Percentiles rank a stretch among this genome's conserved stretches.
These are phyloP conservation scores for Aspergillus coremiiformis DNA, from an alignment of 495 filamentous ascomycete species.

Conservation along the genomic window DNA sequence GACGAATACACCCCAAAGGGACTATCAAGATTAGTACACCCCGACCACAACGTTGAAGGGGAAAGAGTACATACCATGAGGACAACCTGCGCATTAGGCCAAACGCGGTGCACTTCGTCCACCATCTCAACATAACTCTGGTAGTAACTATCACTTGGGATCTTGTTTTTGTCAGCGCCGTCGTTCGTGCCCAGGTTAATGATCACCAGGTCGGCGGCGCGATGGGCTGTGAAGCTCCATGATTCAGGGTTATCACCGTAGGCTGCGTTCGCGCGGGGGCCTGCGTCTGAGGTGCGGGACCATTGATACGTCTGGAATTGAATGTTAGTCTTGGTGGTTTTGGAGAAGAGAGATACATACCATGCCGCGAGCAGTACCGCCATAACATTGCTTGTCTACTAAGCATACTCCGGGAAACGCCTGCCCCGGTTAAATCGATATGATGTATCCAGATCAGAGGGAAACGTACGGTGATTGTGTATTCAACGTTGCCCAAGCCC, in stretches of 20 bases:
- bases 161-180: constrained; percentile 51
- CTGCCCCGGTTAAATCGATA: constrained; percentile 8
- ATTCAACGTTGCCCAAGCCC: constrained; percentile 58
- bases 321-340: neutral
- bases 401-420: constrained; percentile 58
- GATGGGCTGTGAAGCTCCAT: constrained; percentile 53
- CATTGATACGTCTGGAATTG: constrained; percentile 49
- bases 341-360: constrained; percentile 8
- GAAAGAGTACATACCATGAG: constrained; percentile 43
- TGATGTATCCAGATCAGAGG: neutral
- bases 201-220: constrained; percentile 57
- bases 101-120: constrained; percentile 51
- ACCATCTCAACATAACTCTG: constrained; percentile 53
- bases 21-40: constrained; percentile 24
- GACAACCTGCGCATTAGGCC: constrained; percentile 55
- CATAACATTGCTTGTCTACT: constrained; percentile 52
- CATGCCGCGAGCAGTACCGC: constrained; percentile 27
- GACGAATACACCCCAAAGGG: constrained; percentile 56
- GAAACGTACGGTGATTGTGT: constrained; percentile 43
- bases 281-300: constrained; percentile 57
- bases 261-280: constrained; percentile 40
- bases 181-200: constrained; percentile 67
- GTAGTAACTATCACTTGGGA: constrained; percentile 46
- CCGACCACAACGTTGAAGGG: neutral
- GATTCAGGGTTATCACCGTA: constrained; percentile 49